These are phyloP conservation scores for Melastoma malabathricum DNA, from an alignment of 345 rosid species.

Conservation along the genomic window DNA sequence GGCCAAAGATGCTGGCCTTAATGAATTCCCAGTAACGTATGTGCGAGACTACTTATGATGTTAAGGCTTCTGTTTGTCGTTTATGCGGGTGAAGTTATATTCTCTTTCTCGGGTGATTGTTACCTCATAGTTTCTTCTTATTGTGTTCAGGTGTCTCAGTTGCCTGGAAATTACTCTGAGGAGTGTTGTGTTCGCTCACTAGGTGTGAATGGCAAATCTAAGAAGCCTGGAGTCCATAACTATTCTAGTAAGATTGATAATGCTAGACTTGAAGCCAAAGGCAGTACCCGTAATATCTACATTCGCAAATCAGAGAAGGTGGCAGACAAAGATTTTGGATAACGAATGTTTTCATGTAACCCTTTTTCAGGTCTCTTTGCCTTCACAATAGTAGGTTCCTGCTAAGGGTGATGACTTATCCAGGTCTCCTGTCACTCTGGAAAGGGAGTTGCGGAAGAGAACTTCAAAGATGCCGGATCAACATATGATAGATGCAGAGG, in stretches of 20 bases:
- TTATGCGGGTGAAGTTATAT: too few species aligned
- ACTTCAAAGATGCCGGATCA: slow-evolving; percentile 10
- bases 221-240: slow-evolving; percentile 31
- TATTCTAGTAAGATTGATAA: slow-evolving; percentile 18
- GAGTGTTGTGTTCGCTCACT: slow-evolving; percentile 29
- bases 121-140: too few species aligned
- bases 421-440: slow-evolving; percentile 11
- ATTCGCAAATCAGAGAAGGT: neutral
- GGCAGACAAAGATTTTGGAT: slow-evolving; percentile 10
- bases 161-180: slow-evolving; percentile 13
- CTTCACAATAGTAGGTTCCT: slow-evolving; percentile 11
- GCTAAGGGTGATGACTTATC: slow-evolving; percentile 27
- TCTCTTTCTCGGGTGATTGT: too few species aligned
- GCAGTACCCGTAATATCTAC: neutral
- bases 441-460: too few species aligned
- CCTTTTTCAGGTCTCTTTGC: neutral
- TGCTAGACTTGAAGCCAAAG: slow-evolving; percentile 8
- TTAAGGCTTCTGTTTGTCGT: too few species aligned
- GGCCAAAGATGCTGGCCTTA: too few species aligned
- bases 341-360: too few species aligned
- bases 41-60: too few species aligned
- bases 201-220: slow-evolving; percentile 27
- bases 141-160: too few species aligned
- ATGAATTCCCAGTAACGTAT: too few species aligned
- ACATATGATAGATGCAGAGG: slow-evolving; percentile 12